These are phyloP conservation scores for Fomitopsis betulina DNA, from an alignment of 1,284 basidiomycete genomes.

Conservation along the genomic window DNA sequence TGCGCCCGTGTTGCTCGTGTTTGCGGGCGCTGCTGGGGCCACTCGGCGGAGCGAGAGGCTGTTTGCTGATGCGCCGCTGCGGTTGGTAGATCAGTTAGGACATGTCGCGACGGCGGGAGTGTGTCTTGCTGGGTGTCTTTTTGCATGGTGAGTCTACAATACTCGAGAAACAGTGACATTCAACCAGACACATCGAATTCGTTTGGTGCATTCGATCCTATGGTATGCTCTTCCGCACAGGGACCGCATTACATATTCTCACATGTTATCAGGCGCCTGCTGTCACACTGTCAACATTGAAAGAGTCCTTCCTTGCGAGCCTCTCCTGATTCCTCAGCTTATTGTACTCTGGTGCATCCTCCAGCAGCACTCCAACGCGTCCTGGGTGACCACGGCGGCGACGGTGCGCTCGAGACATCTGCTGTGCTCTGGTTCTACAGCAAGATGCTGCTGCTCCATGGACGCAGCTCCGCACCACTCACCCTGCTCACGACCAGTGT, in stretches of 20 bases:
- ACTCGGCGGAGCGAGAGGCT: constrained; percentile 24
- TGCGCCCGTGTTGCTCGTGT: constrained; percentile 21
- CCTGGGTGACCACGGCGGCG: constrained; percentile 94
- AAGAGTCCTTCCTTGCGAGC: too few relatives aligned
- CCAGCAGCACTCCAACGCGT: too few relatives aligned
- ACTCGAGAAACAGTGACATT: too few relatives aligned
- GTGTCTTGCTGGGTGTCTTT: constrained; percentile 23
- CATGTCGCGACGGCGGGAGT: constrained; percentile 26
- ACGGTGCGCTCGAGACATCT: too few relatives aligned
- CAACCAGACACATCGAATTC: constrained; percentile 53
- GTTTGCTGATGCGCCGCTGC: constrained; percentile 14
- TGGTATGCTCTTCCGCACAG: constrained; percentile 29
- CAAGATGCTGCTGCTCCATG: too few relatives aligned
- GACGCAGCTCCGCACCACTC: too few relatives aligned
- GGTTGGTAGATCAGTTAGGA: constrained; percentile 20
- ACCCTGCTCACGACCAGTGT: too few relatives aligned
- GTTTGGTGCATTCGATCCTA: constrained; percentile 62
- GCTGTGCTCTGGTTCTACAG: too few relatives aligned
- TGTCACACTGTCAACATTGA: too few relatives aligned
- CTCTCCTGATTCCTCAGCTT: too few relatives aligned
- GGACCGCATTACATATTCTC: not conserved
- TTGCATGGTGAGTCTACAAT: constrained; percentile 26
- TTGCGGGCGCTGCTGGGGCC: constrained; percentile 21
- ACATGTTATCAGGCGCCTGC: too few relatives aligned
- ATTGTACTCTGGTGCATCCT: too few relatives aligned